phyloP scores from a whole-genome alignment of 768 basidiomycete genomes.

The Lentinula edodes region DNA sequence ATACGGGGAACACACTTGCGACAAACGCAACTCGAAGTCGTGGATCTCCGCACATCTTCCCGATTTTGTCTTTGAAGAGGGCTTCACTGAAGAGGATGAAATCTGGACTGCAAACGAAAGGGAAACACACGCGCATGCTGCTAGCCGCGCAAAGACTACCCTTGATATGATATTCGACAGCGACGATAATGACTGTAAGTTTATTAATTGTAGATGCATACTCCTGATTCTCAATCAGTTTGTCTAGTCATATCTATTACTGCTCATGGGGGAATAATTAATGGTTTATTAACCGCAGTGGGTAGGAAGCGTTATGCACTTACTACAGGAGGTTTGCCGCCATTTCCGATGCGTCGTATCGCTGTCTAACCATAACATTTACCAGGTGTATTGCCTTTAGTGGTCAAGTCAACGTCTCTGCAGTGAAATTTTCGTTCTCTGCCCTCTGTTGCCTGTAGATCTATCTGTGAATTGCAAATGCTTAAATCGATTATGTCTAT shows the following conservation, averaged over 20 bases:
- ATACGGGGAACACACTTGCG: slow-evolving; percentile 67
- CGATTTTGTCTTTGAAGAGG: slow-evolving; percentile 46
- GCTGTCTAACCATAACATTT: neutral
- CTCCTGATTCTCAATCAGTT: neutral
- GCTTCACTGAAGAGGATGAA: slow-evolving; percentile 58
- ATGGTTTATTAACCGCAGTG: slow-evolving; percentile 44
- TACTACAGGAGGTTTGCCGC: slow-evolving; percentile 56
- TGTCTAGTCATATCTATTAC: slow-evolving; percentile 61
- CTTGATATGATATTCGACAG: slow-evolving; percentile 51
- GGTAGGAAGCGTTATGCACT: slow-evolving; percentile 40
- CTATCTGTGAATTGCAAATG: neutral
- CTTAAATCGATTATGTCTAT: neutral
- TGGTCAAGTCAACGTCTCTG: slow-evolving; percentile 2
- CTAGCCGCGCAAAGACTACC: slow-evolving; percentile 41
- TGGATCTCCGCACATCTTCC: slow-evolving; percentile 48
- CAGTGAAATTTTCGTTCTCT: neutral
- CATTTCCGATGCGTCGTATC: neutral
- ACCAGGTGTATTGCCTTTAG: slow-evolving; percentile 6
- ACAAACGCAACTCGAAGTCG: slow-evolving; percentile 47
- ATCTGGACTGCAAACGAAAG: slow-evolving; percentile 51
- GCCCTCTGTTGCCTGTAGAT: neutral
- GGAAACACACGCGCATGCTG: slow-evolving; percentile 44
- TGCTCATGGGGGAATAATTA: slow-evolving; percentile 59
- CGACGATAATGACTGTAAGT: slow-evolving; percentile 42
- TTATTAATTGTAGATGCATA: neutral